Evolutionary conservation across 805 yeast species (phyloP), one percentile per base, ranked within the genome.

Genomic region (Ogataea siamensis): DNA sequence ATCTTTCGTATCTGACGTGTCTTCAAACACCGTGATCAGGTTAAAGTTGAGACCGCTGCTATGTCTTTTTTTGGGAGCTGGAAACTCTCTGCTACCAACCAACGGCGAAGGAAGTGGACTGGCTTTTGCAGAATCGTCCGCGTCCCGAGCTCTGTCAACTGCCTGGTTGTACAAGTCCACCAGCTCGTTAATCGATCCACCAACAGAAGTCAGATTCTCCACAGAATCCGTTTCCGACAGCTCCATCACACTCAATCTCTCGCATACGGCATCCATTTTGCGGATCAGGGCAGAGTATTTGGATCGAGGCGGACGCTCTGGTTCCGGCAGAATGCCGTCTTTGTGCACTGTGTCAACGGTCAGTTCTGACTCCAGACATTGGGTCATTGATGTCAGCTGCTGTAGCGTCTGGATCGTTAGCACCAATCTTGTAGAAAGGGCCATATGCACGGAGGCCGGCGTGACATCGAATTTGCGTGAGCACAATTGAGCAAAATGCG

Each of bases 1-100:
- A 20, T 25, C 29, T n/a, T 33, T 32, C 8, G 23, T 15, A 14
- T 36, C 45, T 3, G 40, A 11, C 8, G 26, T 38, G 19, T 48
- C 52, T 37, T 46, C 47, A 23, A 44, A 43, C 12, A 46, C 52
- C 2, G 49, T 46, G 24, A 60, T 46, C 23, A 60, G 37, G 28
- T 57, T 55, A 40, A 60, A 51, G 18, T 51, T 51, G 18, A 58
- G 42, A 2, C 64, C 64, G 40, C 60, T 59, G 33, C 62, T 55
- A 16, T 49, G 42, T 27, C 64, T 40, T 21, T 46, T 46, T 15
- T 49, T 42, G 2, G 47, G 30, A 2, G 30, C 23, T 5, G 37
- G 39, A 11, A 40, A 32, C 22, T 38, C 47, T 17, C 45, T 25
- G 10, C 37, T 46, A 22, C 21, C 11, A 9, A 24, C 10, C 9